These are phyloP conservation scores for Leccinum uliginosum DNA, from an alignment of 768 basidiomycete genomes.

Conservation along the genomic window DNA sequence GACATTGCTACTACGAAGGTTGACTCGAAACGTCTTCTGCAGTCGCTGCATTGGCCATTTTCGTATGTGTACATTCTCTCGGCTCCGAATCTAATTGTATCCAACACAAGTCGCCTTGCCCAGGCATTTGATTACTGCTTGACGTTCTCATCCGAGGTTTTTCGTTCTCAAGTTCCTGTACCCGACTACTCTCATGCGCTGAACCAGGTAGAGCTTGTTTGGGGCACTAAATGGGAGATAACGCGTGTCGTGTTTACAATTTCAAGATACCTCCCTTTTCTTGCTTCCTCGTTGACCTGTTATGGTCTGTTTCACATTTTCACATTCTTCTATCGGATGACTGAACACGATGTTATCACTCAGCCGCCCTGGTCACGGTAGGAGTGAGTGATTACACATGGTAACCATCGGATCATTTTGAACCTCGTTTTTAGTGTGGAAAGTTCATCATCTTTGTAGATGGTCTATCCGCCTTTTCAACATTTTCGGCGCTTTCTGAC, in stretches of 20 bases:
- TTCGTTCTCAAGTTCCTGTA: neutral
- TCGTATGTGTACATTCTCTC: slow-evolving; percentile 8
- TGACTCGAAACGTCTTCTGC: neutral
- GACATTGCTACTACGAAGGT: neutral
- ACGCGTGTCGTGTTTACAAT: slow-evolving; percentile 25
- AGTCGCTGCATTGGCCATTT: slow-evolving; percentile 20
- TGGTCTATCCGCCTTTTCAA: slow-evolving; percentile 2
- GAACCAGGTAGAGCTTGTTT: slow-evolving; percentile 18
- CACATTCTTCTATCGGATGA: neutral
- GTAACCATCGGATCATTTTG: neutral
- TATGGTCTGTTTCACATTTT: slow-evolving; percentile 12
- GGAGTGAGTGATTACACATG: slow-evolving; percentile 4
- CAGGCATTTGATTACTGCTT: slow-evolving; percentile 23
- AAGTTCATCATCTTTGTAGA: slow-evolving; percentile 15
- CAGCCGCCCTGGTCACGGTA: slow-evolving; percentile 7
- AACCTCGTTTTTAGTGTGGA: slow-evolving; percentile 17
- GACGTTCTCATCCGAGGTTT: slow-evolving; percentile 21
- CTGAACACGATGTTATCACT: neutral
- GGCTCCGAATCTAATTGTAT: neutral
- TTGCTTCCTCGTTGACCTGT: slow-evolving; percentile 14
- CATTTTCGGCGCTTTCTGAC: neutral
- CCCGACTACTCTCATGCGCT: neutral
- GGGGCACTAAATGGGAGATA: slow-evolving; percentile 21
- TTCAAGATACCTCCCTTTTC: slow-evolving; percentile 26
- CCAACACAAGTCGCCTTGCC: neutral